Evolutionary conservation across 192 early-diverging fungal species (phyloP).

Genomic region (Entophlyctis luteolus): DNA sequence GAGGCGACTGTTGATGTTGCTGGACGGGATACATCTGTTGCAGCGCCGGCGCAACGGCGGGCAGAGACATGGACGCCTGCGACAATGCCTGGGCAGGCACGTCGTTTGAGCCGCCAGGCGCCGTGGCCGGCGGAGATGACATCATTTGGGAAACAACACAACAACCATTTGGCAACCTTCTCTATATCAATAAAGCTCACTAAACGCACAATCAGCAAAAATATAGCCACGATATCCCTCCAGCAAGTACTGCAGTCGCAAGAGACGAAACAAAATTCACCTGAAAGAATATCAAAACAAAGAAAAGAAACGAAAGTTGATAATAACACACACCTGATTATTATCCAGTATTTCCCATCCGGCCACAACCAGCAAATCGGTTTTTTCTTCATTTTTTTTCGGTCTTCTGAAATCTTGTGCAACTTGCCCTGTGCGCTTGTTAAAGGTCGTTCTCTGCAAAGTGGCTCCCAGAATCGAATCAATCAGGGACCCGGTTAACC

Average conservation of each 20-base stretch:
- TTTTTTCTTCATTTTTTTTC: conserved; percentile 41
- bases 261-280: conserved; percentile 70
- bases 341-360: conserved; percentile 74
- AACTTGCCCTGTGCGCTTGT: conserved; percentile 58
- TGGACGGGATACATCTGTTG: no score
- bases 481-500: conserved; percentile 72
- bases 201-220: neutral
- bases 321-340: conserved; percentile 57
- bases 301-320: neutral
- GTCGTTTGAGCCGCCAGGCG: neutral
- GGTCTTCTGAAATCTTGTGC: conserved; percentile 36
- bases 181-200: no score
- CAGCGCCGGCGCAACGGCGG: no score
- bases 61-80: no score
- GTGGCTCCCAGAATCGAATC: conserved; percentile 88
- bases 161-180: neutral
- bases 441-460: conserved; percentile 69
- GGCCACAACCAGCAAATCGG: conserved; percentile 48
- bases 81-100: neutral
- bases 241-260: conserved; percentile 45
- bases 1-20: no score
- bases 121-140: neutral
- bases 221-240: neutral
- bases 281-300: conserved; percentile 32
- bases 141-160: neutral